Percentiles rank a stretch among this genome's conserved stretches.
phyloP scores from a whole-genome alignment of 208 protist species.

The Trypanosomatidae sp. region DNA sequence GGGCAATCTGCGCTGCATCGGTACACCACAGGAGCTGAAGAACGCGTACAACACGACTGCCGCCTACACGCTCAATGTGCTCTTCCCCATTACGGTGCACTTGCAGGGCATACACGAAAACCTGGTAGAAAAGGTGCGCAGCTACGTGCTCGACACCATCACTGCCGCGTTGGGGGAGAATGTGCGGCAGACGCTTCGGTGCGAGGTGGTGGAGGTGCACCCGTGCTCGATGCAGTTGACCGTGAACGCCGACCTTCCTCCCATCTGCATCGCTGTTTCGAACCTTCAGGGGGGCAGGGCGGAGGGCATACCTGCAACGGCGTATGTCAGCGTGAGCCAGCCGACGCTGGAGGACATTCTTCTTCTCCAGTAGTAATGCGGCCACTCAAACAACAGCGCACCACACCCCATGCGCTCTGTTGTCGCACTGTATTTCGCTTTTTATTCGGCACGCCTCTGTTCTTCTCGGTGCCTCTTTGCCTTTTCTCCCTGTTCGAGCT shows the following conservation, averaged over 20 bases:
- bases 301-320: slow-evolving; percentile 39
- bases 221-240: slow-evolving; percentile 42
- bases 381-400: too few species aligned
- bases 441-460: background rate
- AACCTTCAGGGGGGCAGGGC: slow-evolving; percentile 46
- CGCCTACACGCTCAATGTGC: slow-evolving; percentile 53
- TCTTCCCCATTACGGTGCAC: slow-evolving; percentile 41
- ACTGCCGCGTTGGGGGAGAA: slow-evolving; percentile 1
- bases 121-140: slow-evolving; percentile 23
- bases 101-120: slow-evolving; percentile 22
- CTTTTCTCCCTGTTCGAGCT: too few species aligned
- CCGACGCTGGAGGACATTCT: slow-evolving; percentile 75
- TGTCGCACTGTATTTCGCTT: too few species aligned
- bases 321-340: slow-evolving; percentile 66
- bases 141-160: slow-evolving; percentile 30
- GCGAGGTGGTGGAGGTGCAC: slow-evolving; percentile 47
- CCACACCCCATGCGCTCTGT: background rate
- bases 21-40: slow-evolving; percentile 70
- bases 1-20: slow-evolving; percentile 89
- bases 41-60: slow-evolving; percentile 39
- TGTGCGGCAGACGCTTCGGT: slow-evolving; percentile 15
- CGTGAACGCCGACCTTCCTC: slow-evolving; percentile 36
- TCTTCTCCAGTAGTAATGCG: slow-evolving; percentile 27
- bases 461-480: too few species aligned
- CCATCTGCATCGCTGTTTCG: slow-evolving; percentile 40